Evolutionary conservation across 257 asterid genomes (phyloP), one percentile per base, ranked within the genome.

Genomic region (Fraxinus americana): DNA sequence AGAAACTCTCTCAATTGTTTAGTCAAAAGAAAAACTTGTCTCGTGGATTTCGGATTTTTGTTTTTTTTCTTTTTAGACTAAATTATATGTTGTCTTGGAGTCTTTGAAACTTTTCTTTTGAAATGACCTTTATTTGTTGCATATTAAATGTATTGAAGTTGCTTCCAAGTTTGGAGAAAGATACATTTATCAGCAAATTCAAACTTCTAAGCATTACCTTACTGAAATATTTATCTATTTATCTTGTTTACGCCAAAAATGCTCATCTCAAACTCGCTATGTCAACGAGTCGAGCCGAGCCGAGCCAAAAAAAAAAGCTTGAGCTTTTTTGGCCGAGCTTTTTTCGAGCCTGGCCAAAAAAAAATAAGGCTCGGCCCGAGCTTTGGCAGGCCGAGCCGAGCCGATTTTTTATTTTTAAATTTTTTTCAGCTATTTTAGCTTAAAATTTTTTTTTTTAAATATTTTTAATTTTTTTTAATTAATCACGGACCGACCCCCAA

Each of bases 11-110:
- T 63, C 69, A 63, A 11, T 63, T 35, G 17, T 63, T 63, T 25
- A 63, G n/a, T 43, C 35, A 68, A 77, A 23, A 72, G 67, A 19
- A 23, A 43, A 5, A 38, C 45, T 27, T 14, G 72, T 35, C 72
- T 73, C 50, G 66, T 72, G 79, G 74, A 30, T 84, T 57, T 76
- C 16, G 45, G 12, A 48, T 61, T 77, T 76, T 50, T 21, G 61
- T 0, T 19, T 19, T 72, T 70, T 61, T 54, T 75, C 75, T 74
- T 78, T 82, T 80, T 72, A 80, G 83, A 73, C 76, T 77, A 82
- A 82, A 75, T 77, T 81, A 48, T 32, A 77, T 67, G 36, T 19
- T 74, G 74, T 57, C 25, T 78, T 75, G 17, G 32, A 30, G 84
- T 50, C 14, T 52, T 35, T 72, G 59, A 43, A 72, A 34, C 30